A percentile compares a stretch with the other conserved stretches of the same genome.
Conservation (phyloP, 306 rosid genomes). For the Quillaja saponaria region DNA sequence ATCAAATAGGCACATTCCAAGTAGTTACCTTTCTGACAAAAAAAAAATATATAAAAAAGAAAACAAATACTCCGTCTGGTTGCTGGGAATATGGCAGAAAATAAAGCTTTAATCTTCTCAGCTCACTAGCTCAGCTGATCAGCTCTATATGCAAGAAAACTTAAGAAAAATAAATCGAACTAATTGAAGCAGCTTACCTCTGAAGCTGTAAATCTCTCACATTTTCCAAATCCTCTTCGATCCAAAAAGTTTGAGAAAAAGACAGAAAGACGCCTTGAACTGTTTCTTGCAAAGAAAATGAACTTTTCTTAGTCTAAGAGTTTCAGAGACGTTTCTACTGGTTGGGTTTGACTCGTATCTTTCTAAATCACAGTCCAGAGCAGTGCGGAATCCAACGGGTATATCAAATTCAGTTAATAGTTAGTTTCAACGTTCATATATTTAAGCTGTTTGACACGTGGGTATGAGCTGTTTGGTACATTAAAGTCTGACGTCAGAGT, state of each 20-base stretch:
- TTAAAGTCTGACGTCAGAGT: neutral
- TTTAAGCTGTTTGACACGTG: slow-evolving; percentile 32
- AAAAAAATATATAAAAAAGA: no score
- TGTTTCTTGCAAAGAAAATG: neutral
- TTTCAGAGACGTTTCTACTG: slow-evolving; percentile 32
- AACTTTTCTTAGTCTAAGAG: neutral
- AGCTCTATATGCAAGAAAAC: neutral
- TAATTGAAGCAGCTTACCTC: slow-evolving; percentile 1
- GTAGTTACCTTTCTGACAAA: no score
- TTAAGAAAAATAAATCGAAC: neutral
- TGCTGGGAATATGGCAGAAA: neutral
- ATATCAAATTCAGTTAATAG: slow-evolving; percentile 41
- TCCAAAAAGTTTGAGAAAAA: slow-evolving; percentile 3
- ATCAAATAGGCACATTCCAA: no score
- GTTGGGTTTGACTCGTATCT: slow-evolving; percentile 30
- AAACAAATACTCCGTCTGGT: no score
- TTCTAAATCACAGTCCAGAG: slow-evolving; percentile 6
- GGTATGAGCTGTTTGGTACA: neutral
- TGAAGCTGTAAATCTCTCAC: slow-evolving; percentile 27
- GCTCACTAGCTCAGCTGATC: neutral
- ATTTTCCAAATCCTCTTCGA: slow-evolving; percentile 31
- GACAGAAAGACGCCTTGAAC: neutral
- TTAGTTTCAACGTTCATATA: slow-evolving; percentile 46
- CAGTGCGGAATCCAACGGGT: slow-evolving; percentile 44
- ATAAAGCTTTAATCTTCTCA: neutral